A percentile compares a stretch with the other conserved stretches of the same genome.
phyloP scores from a whole-genome alignment of 2,329 filamentous ascomycete genomes.

The Penicillium sp. region DNA sequence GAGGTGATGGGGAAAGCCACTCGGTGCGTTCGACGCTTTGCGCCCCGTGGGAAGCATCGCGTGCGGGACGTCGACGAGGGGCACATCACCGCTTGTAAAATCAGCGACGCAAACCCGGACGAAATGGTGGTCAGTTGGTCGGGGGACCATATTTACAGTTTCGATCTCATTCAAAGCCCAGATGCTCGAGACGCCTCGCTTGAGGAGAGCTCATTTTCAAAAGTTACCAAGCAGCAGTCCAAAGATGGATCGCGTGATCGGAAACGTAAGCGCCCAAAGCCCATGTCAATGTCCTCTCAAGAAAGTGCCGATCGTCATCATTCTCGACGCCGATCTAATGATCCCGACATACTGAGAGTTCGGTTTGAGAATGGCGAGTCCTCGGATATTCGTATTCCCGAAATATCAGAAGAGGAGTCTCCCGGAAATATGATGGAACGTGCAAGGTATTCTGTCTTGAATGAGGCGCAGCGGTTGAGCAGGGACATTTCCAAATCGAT shows the following conservation, averaged over 20 bases:
- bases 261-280: slow-evolving; percentile 59
- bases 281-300: slow-evolving; percentile 43
- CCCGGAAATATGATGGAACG: slow-evolving; percentile 39
- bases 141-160: slow-evolving; percentile 65
- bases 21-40: slow-evolving; percentile 65
- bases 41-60: slow-evolving; percentile 58
- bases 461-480: slow-evolving; percentile 53
- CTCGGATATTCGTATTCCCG: slow-evolving; percentile 56
- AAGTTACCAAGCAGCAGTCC: not conserved
- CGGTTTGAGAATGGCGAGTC: slow-evolving; percentile 61
- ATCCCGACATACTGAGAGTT: slow-evolving; percentile 50
- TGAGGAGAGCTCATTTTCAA: slow-evolving; percentile 27
- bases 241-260: slow-evolving; percentile 39
- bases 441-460: slow-evolving; percentile 49
- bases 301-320: slow-evolving; percentile 48
- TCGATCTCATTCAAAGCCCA: slow-evolving; percentile 61
- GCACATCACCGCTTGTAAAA: slow-evolving; percentile 70
- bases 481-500: slow-evolving; percentile 57
- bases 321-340: slow-evolving; percentile 38
- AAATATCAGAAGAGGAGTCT: slow-evolving; percentile 24
- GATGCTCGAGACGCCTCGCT: slow-evolving; percentile 51
- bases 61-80: slow-evolving; percentile 52
- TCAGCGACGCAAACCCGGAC: slow-evolving; percentile 66
- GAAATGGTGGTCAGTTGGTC: slow-evolving; percentile 70
- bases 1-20: slow-evolving; percentile 60